Evolutionary conservation across 352 stramenopile species (phyloP).

Genomic region (Pilasporangium apinafurcum): DNA sequence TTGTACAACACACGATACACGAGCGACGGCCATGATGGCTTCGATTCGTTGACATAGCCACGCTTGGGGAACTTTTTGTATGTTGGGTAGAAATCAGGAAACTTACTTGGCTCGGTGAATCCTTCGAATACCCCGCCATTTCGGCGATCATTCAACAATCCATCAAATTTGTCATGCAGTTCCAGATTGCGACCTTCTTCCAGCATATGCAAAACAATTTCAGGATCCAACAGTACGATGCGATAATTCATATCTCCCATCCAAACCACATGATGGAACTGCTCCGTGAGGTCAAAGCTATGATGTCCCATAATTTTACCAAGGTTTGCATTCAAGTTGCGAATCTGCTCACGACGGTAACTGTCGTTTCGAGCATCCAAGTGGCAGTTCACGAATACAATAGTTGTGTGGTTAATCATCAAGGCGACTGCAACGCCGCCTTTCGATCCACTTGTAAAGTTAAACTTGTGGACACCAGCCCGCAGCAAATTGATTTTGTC

Average conservation of each 20-base stretch:
- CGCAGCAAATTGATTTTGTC: conserved; percentile 70
- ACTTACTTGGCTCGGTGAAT: conserved; percentile 79
- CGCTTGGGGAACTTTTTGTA: conserved; percentile 87
- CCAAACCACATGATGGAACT: conserved; percentile 89
- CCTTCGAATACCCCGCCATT: conserved; percentile 73
- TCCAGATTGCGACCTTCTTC: conserved; percentile 64
- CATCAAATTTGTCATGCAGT: conserved; percentile 83
- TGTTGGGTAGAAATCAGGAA: conserved; percentile 84
- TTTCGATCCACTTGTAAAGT: conserved; percentile 73
- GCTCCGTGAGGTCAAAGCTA: conserved; percentile 78
- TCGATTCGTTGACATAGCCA: conserved; percentile 48
- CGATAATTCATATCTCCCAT: conserved; percentile 89
- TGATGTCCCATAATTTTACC: conserved; percentile 75
- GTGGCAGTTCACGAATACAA: conserved; percentile 85
- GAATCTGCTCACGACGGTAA: conserved; percentile 79
- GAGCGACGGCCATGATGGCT: conserved; percentile 60
- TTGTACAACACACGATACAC: conserved; percentile 84
- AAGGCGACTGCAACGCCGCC: conserved; percentile 73
- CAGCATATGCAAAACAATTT: conserved; percentile 79
- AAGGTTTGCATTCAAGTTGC: conserved; percentile 68
- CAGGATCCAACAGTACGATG: conserved; percentile 65
- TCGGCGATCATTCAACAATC: conserved; percentile 69
- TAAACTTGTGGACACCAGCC: conserved; percentile 76
- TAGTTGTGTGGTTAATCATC: conserved; percentile 65
- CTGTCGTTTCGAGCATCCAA: conserved; percentile 76